These are phyloP conservation scores for Melampsora americana DNA, from an alignment of 1,284 basidiomycete species.

Conservation along the genomic window DNA sequence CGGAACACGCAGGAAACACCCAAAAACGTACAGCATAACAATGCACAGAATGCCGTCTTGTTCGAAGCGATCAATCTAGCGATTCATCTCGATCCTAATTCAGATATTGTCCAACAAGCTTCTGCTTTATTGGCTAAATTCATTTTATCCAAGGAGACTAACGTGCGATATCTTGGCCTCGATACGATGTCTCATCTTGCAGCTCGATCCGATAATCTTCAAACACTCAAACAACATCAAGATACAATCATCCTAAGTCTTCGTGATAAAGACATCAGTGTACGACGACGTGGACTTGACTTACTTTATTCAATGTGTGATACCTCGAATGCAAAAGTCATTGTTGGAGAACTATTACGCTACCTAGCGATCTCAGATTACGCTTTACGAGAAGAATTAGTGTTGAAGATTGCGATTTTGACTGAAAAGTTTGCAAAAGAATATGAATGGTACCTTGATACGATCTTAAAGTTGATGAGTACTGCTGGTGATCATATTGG, in stretches of 20 bases:
- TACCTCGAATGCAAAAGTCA: conserved; percentile 84
- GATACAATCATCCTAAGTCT: conserved; percentile 89
- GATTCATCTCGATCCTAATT: conserved; percentile 91
- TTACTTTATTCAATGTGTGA: conserved; percentile 99
- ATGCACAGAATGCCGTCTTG: conserved; percentile 94
- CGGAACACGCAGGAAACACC: conserved; percentile 89
- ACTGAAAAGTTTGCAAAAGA: conserved; percentile 93
- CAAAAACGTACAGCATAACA: conserved; percentile 95
- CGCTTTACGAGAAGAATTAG: conserved; percentile 94
- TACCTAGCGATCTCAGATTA: conserved; percentile 94
- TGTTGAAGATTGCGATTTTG: conserved; percentile 93
- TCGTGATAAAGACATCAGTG: conserved; percentile 94
- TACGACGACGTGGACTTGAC: conserved; percentile 87
- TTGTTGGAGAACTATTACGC: conserved; percentile 88
- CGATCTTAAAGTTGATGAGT: conserved; percentile 88
- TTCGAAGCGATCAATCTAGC: conserved; percentile 97
- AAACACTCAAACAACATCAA: conserved; percentile 91
- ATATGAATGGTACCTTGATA: conserved; percentile 78
- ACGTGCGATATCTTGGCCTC: conserved; percentile 93
- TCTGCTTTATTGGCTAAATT: conserved; percentile 87
- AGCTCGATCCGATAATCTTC: conserved; percentile 75
- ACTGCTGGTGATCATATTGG: conserved; percentile 97
- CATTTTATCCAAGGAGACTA: conserved; percentile 96
- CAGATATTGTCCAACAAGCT: conserved; percentile 82
- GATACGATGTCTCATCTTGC: conserved; percentile 99